These are phyloP conservation scores for Eucalyptus marginata DNA, from an alignment of 345 rosid species.

Conservation along the genomic window DNA sequence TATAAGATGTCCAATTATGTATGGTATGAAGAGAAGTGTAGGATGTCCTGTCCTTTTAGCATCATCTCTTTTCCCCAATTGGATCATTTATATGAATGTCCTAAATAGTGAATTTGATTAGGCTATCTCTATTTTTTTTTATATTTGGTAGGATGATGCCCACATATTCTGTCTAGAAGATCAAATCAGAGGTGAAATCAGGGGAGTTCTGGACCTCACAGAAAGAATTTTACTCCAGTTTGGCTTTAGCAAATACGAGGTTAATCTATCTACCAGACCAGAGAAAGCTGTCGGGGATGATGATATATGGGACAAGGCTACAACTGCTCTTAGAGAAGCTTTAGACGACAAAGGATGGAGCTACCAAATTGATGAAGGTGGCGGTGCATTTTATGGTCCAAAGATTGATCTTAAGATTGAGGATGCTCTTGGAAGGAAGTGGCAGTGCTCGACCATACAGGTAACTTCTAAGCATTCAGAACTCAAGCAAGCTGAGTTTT, in stretches of 20 bases:
- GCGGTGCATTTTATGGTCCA: conserved; percentile 99
- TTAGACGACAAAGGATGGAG: conserved; percentile 88
- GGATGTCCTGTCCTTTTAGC: not conserved
- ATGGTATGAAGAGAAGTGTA: not conserved
- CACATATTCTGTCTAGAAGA: conserved; percentile 94
- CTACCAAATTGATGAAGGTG: conserved; percentile 92
- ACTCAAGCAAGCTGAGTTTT: not conserved
- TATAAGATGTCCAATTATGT: not conserved
- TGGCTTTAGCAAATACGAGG: conserved; percentile 75
- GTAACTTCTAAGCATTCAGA: conserved; percentile 2
- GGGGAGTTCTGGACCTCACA: conserved; percentile 87
- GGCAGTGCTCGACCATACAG: conserved; percentile 99
- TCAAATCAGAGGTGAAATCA: conserved; percentile 90
- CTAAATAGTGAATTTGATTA: not conserved
- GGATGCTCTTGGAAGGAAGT: conserved; percentile 95
- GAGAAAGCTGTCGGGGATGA: conserved; percentile 86
- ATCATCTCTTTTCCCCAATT: not conserved
- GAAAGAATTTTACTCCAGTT: conserved; percentile 75
- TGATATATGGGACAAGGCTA: conserved; percentile 91
- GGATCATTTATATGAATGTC: not conserved
- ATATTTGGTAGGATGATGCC: conserved; percentile 71
- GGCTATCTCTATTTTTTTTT: not conserved
- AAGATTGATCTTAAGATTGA: conserved; percentile 92
- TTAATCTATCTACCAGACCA: conserved; percentile 93
- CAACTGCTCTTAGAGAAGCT: conserved; percentile 70